These are phyloP conservation scores for Parastagonospora nodorum DNA, from an alignment of 2,329 filamentous ascomycete genomes.

Conservation along the genomic window DNA sequence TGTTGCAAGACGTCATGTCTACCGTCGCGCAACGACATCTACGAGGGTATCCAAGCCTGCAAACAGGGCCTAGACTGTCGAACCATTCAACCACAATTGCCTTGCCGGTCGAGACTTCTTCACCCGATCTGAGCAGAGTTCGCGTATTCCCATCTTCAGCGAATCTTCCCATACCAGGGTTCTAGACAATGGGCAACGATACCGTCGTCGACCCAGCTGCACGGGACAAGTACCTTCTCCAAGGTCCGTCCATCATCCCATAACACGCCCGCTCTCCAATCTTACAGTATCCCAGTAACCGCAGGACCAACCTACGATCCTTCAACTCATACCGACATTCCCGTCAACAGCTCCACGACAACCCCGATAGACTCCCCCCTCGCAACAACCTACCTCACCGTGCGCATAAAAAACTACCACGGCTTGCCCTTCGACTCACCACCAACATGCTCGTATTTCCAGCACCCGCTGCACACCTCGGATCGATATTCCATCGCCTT, in stretches of 20 bases:
- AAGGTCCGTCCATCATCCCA: conserved; percentile 14
- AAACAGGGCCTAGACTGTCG: not conserved
- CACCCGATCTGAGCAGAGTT: no score
- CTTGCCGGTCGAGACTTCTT: no score
- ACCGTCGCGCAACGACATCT: not conserved
- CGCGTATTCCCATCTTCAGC: not conserved
- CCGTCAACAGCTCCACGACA: conserved; percentile 36
- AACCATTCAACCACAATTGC: no score
- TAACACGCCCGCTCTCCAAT: not conserved
- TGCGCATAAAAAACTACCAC: conserved; percentile 45
- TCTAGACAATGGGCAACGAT: conserved; percentile 5
- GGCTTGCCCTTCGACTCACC: conserved; percentile 40
- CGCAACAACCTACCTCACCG: conserved; percentile 38
- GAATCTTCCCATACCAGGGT: no score
- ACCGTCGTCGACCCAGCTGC: conserved; percentile 35
- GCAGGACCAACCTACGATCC: conserved; percentile 42
- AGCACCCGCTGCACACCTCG: conserved; percentile 35
- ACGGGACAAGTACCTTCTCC: conserved; percentile 45
- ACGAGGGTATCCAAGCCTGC: not conserved
- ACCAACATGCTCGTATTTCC: conserved; percentile 36
- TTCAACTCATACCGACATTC: conserved; percentile 35
- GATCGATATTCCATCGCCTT: conserved; percentile 45
- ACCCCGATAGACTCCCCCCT: conserved; percentile 34
- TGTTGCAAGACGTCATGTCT: conserved; percentile 3
- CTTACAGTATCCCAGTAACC: conserved; percentile 27